A percentile compares a stretch with the other conserved stretches of the same genome.
Conservation (phyloP, 1,139 yeast species). For the Yamadazyma trypodendri region DNA sequence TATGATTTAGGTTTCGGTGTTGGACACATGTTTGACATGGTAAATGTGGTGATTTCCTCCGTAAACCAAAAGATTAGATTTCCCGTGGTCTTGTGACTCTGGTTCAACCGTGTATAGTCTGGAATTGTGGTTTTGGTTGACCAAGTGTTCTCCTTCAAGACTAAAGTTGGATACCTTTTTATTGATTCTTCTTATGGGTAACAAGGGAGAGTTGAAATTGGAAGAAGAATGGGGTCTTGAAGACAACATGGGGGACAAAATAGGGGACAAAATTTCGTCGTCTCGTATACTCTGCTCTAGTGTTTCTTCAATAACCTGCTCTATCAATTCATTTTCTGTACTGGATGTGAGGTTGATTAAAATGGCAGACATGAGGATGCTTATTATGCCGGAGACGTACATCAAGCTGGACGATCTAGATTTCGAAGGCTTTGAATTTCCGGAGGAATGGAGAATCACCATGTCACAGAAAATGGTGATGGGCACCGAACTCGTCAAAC, state of each 20-base stretch:
- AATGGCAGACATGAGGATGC: slow-evolving; percentile 47
- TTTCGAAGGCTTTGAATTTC: slow-evolving; percentile 14
- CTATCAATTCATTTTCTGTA: slow-evolving; percentile 46
- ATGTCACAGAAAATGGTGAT: slow-evolving; percentile 50
- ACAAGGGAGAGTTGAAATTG: slow-evolving; percentile 14
- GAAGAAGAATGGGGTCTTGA: slow-evolving; percentile 15
- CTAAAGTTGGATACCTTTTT: slow-evolving; percentile 12
- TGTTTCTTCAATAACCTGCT: slow-evolving; percentile 48
- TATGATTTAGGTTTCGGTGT: not conserved
- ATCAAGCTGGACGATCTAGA: slow-evolving; percentile 25
- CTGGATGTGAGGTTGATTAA: slow-evolving; percentile 45
- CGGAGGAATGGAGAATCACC: slow-evolving; percentile 25
- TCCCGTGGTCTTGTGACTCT: slow-evolving; percentile 9
- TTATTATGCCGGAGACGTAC: slow-evolving; percentile 45
- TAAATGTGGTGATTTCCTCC: slow-evolving; percentile 46
- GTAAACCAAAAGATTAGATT: slow-evolving; percentile 22
- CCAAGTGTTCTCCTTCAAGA: slow-evolving; percentile 15
- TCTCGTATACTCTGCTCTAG: slow-evolving; percentile 46
- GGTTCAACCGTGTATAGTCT: slow-evolving; percentile 19
- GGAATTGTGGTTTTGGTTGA: slow-evolving; percentile 23
- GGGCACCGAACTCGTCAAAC: slow-evolving; percentile 54
- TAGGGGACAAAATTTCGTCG: slow-evolving; percentile 48
- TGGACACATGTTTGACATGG: slow-evolving; percentile 28
- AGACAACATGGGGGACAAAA: slow-evolving; percentile 41
- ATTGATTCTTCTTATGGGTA: slow-evolving; percentile 9